Percentiles rank a stretch among this genome's conserved stretches.
phyloP scores from a whole-genome alignment of 1,139 yeast species.

The Saccharomyces hybrid region DNA sequence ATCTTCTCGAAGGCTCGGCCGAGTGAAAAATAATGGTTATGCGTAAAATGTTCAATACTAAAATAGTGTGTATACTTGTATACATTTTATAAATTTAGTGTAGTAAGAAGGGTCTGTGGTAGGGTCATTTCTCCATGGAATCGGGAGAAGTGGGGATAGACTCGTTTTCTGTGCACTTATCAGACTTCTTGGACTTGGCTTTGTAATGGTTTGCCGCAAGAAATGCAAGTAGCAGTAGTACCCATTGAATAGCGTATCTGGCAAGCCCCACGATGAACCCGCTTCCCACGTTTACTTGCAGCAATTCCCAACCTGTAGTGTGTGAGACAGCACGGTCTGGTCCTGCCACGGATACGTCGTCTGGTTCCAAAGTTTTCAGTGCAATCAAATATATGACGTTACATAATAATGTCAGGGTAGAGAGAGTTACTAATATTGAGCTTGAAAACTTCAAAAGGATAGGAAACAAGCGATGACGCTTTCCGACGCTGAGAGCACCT shows the following conservation, averaged over 20 bases:
- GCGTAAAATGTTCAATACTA: not conserved
- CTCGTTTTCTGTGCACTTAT: not conserved
- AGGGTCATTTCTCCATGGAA: not conserved
- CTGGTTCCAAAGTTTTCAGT: constrained; percentile 17
- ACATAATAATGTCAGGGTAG: constrained; percentile 10
- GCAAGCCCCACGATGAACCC: constrained; percentile 20
- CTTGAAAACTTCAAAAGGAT: constrained; percentile 7
- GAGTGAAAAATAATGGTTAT: not conserved
- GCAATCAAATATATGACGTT: constrained; percentile 9
- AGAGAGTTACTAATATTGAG: constrained; percentile 6
- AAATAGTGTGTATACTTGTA: not conserved
- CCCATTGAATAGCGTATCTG: constrained; percentile 14
- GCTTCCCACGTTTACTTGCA: constrained; percentile 16
- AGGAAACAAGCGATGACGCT: constrained; percentile 9
- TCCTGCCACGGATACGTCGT: not conserved
- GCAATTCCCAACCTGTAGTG: constrained; percentile 14
- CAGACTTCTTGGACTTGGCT: not conserved
- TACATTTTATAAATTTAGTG: not conserved
- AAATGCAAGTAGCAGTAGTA: constrained; percentile 11
- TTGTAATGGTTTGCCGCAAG: constrained; percentile 13
- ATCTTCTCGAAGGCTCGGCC: not conserved
- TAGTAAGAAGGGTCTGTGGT: not conserved
- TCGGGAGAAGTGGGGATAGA: not conserved
- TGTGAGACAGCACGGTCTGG: not conserved
- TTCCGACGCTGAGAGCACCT: constrained; percentile 8